These are phyloP conservation scores for Suillus americanus DNA, from an alignment of 768 basidiomycete genomes.

Conservation along the genomic window DNA sequence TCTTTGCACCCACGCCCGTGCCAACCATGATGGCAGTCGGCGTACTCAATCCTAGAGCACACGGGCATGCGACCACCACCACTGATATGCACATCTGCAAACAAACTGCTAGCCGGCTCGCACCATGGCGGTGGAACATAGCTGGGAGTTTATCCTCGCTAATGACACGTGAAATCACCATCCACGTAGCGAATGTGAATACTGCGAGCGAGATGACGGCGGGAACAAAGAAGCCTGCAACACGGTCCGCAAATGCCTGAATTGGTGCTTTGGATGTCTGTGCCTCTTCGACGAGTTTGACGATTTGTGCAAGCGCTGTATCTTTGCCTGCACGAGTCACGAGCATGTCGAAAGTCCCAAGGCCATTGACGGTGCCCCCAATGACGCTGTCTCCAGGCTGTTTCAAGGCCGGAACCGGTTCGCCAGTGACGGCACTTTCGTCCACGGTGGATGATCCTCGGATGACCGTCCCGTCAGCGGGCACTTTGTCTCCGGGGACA, in stretches of 20 bases:
- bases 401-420: conserved; percentile 87
- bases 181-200: conserved; percentile 84
- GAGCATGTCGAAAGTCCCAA: conserved; percentile 96
- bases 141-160: conserved; percentile 62
- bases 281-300: conserved; percentile 94
- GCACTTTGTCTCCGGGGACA: conserved; percentile 94
- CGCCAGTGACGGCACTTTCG: conserved; percentile 96
- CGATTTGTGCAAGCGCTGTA: conserved; percentile 95
- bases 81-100: conserved; percentile 97
- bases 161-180: conserved; percentile 64
- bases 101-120: conserved; percentile 86
- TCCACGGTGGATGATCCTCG: conserved; percentile 87
- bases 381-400: conserved; percentile 84
- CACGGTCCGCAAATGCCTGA: conserved; percentile 92
- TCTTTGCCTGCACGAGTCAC: conserved; percentile 96
- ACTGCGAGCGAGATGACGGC: conserved; percentile 80
- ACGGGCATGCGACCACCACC: conserved; percentile 97
- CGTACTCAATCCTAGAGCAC: conserved; percentile 92
- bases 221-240: conserved; percentile 96
- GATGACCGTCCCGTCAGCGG: conserved; percentile 91
- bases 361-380: conserved; percentile 94
- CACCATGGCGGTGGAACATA: conserved; percentile 84
- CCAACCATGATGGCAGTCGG: conserved; percentile 99
- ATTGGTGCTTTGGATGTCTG: conserved; percentile 98
- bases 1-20: conserved; percentile 93